Evolutionary conservation across 257 asterid species (phyloP).

Genomic region (Scutellaria minor): DNA sequence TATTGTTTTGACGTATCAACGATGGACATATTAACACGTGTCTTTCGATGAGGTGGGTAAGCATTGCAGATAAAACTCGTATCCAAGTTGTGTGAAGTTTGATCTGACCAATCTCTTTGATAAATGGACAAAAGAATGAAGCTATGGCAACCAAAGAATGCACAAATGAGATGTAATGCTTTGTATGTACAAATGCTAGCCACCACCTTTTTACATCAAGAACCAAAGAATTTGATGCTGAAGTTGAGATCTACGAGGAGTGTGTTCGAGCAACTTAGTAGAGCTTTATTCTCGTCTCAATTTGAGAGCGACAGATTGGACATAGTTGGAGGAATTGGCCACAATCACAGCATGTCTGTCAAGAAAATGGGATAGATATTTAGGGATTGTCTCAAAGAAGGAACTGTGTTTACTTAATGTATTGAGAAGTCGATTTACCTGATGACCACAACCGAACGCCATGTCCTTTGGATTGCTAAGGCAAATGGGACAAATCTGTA

Average conservation of each 20-base stretch:
- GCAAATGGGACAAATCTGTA: slow-evolving; percentile 92
- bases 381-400: neutral
- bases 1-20: too few species aligned
- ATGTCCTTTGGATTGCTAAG: slow-evolving; percentile 81
- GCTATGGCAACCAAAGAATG: slow-evolving; percentile 19
- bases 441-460: slow-evolving; percentile 99
- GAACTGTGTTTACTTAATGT: neutral
- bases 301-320: slow-evolving; percentile 77
- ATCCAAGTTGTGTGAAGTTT: slow-evolving; percentile 18
- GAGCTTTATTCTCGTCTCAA: slow-evolving; percentile 82
- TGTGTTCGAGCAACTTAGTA: slow-evolving; percentile 45
- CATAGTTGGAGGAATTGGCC: slow-evolving; percentile 67
- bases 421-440: slow-evolving; percentile 52
- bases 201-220: slow-evolving; percentile 27
- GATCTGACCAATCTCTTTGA: slow-evolving; percentile 22
- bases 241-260: slow-evolving; percentile 1
- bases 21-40: too few species aligned
- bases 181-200: slow-evolving; percentile 22
- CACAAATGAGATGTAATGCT: slow-evolving; percentile 28
- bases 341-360: slow-evolving; percentile 82
- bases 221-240: slow-evolving; percentile 38
- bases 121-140: neutral
- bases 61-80: slow-evolving; percentile 2
- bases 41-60: too few species aligned
- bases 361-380: neutral